These are phyloP conservation scores for Ustilago hordei DNA, from an alignment of 1,284 basidiomycete species.

Conservation along the genomic window DNA sequence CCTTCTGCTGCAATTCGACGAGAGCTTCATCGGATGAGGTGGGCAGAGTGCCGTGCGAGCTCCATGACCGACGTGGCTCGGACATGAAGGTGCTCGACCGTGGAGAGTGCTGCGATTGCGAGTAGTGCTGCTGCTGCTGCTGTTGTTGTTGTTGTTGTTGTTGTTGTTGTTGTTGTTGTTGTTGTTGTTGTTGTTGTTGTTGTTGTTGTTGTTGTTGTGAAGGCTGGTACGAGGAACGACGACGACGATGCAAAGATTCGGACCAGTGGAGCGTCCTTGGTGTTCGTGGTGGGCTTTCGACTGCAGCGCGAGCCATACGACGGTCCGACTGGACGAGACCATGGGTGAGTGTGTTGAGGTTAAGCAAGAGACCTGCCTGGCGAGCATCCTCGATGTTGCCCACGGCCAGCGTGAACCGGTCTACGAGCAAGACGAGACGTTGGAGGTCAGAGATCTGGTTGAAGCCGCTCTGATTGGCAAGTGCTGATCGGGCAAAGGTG, in stretches of 20 bases:
- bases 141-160: constrained; percentile 4
- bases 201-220: constrained; percentile 4
- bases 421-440: constrained; percentile 40
- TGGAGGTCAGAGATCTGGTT: constrained; percentile 28
- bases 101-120: constrained; percentile 20
- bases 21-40: constrained; percentile 36
- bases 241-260: constrained; percentile 19
- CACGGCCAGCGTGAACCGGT: constrained; percentile 15
- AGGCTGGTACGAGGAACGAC: constrained; percentile 19
- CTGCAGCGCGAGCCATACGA: constrained; percentile 12
- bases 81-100: constrained; percentile 21
- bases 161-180: constrained; percentile 6
- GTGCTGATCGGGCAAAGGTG: constrained; percentile 19
- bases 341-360: constrained; percentile 19
- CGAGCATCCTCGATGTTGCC: constrained; percentile 7
- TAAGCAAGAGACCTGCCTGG: constrained; percentile 20
- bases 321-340: constrained; percentile 27
- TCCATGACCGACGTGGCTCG: constrained; percentile 27
- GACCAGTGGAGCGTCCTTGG: constrained; percentile 16
- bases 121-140: constrained; percentile 7
- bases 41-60: constrained; percentile 26
- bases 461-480: not conserved
- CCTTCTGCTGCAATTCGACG: constrained; percentile 18
- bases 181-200: constrained; percentile 4
- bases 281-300: constrained; percentile 39